Conservation (phyloP, 768 basidiomycete genomes). For the Macrolepiota albuminosa region DNA sequence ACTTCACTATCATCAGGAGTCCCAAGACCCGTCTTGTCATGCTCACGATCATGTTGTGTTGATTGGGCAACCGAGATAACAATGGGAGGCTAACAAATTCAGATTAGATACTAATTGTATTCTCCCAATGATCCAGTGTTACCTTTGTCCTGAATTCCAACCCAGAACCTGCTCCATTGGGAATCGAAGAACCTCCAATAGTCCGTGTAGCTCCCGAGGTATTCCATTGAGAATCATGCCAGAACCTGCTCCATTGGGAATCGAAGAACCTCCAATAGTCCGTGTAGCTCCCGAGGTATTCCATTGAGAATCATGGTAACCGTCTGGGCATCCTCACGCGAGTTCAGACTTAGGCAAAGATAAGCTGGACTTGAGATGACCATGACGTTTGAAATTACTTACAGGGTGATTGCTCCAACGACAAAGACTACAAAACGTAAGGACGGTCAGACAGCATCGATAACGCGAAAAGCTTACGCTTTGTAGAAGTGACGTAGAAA, state of each 20-base stretch:
- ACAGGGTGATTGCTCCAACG: slow-evolving; percentile 14
- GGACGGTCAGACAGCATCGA: no score
- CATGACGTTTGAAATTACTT: neutral
- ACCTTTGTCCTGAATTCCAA: slow-evolving; percentile 12
- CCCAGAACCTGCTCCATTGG: slow-evolving; percentile 1
- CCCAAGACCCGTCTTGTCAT: slow-evolving; percentile 4
- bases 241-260: neutral
- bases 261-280: slow-evolving; percentile 7
- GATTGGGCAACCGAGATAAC: slow-evolving; percentile 12
- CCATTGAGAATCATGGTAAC: slow-evolving; percentile 2
- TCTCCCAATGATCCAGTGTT: neutral
- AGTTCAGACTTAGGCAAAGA: slow-evolving; percentile 1
- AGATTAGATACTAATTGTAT: neutral
- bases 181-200: slow-evolving; percentile 4
- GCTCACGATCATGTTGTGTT: neutral
- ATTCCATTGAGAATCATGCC: slow-evolving; percentile 4
- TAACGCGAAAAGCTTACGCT: slow-evolving; percentile 4
- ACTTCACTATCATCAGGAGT: neutral
- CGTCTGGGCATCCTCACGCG: slow-evolving; percentile 5
- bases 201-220: slow-evolving; percentile 7
- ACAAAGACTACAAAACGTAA: slow-evolving; percentile 12
- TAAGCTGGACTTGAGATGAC: neutral
- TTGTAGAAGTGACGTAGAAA: slow-evolving; percentile 11
- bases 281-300: slow-evolving; percentile 4
- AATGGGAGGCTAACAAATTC: slow-evolving; percentile 2